Conservation (phyloP, 1,284 basidiomycete genomes). For the Trichosporon sp. region DNA sequence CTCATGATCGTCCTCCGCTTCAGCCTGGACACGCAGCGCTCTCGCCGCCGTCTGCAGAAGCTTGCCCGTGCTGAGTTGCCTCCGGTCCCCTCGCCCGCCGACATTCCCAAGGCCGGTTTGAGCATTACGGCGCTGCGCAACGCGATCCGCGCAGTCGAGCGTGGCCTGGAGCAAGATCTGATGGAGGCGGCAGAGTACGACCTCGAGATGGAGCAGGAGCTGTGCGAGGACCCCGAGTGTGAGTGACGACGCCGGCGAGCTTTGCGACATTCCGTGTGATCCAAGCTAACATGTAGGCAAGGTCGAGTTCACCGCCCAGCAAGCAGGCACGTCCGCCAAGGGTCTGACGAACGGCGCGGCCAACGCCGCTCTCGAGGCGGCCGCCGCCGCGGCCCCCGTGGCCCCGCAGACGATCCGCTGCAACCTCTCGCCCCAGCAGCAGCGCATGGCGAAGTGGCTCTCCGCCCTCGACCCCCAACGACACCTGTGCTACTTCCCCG, state of each 20-base stretch:
- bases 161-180: constrained; percentile 33
- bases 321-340: background rate
- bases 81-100: constrained; percentile 21
- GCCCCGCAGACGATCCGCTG: constrained; percentile 23
- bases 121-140: constrained; percentile 31
- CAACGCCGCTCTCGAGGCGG: background rate
- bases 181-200: constrained; percentile 23
- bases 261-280: too few species aligned
- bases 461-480: constrained; percentile 32
- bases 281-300: background rate
- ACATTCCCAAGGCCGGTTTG: constrained; percentile 12
- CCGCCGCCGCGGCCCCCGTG: background rate
- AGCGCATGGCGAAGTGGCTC: constrained; percentile 37
- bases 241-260: background rate
- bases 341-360: background rate
- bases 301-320: too few species aligned
- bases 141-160: constrained; percentile 33
- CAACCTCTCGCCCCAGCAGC: constrained; percentile 30
- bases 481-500: constrained; percentile 40
- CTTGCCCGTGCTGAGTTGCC: constrained; percentile 20
- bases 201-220: constrained; percentile 2
- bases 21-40: constrained; percentile 31
- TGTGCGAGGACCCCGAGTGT: background rate
- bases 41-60: constrained; percentile 29
- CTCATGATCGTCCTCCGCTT: constrained; percentile 35